phyloP scores from a whole-genome alignment of 345 rosid species.

The Cardamine resedifolia region DNA sequence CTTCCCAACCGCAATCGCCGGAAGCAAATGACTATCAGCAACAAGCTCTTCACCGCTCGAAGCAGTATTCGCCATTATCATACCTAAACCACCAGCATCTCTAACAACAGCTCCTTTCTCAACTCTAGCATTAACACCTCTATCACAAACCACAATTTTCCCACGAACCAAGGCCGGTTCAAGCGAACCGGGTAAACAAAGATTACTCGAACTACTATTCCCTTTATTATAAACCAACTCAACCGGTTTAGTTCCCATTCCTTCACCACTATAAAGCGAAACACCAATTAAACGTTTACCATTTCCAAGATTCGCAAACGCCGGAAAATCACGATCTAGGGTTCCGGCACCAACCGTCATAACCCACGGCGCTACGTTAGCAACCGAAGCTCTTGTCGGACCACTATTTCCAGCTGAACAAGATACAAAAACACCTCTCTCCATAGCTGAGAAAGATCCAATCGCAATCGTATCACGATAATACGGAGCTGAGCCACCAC shows the following conservation, averaged over 20 bases:
- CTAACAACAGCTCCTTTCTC: constrained; percentile 80
- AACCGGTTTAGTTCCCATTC: constrained; percentile 54
- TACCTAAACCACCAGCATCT: constrained; percentile 81
- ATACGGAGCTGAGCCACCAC: constrained; percentile 69
- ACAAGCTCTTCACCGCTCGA: constrained; percentile 70
- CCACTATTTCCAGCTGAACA: constrained; percentile 89
- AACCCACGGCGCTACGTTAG: constrained; percentile 94
- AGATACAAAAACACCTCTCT: constrained; percentile 78
- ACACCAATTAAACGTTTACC: constrained; percentile 52
- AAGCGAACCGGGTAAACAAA: constrained; percentile 79
- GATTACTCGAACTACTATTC: constrained; percentile 42
- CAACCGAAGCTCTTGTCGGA: constrained; percentile 52
- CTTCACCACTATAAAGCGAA: constrained; percentile 71
- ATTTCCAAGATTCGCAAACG: constrained; percentile 60
- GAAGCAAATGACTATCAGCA: constrained; percentile 82
- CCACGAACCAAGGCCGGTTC: constrained; percentile 56
- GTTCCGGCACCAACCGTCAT: constrained; percentile 95
- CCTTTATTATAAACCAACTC: constrained; percentile 58
- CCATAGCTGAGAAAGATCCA: constrained; percentile 72
- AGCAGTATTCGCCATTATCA: constrained; percentile 76
- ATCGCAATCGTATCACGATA: constrained; percentile 65
- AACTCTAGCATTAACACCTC: constrained; percentile 73
- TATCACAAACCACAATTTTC: constrained; percentile 75
- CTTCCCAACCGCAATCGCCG: constrained; percentile 71
- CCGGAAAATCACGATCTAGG: constrained; percentile 81